phyloP scores from a whole-genome alignment of 306 rosid genomes.

The Trifolium fragiferum region DNA sequence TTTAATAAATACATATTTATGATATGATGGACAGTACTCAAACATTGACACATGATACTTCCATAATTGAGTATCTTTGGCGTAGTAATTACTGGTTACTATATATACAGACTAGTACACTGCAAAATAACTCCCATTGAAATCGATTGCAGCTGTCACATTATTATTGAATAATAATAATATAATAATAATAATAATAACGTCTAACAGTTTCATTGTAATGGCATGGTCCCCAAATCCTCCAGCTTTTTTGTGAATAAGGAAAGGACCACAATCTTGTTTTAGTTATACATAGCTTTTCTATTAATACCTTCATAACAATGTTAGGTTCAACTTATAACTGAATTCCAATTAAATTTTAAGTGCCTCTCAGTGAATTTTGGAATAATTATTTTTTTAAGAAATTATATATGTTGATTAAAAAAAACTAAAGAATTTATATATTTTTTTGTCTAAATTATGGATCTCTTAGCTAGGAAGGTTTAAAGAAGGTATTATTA shows the following conservation, averaged over 20 bases:
- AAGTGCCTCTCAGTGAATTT: too few species aligned
- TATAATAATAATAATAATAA: not conserved
- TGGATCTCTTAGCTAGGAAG: too few species aligned
- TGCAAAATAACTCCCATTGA: not conserved
- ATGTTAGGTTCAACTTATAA: not conserved
- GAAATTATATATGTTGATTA: too few species aligned
- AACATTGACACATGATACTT: too few species aligned
- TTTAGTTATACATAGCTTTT: slow-evolving; percentile 15
- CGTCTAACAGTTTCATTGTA: not conserved
- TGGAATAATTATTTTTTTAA: too few species aligned
- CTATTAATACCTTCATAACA: slow-evolving; percentile 13
- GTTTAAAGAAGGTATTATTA: too few species aligned
- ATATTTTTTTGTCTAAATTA: too few species aligned
- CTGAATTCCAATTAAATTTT: not conserved
- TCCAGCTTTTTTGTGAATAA: not conserved
- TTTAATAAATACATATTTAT: too few species aligned
- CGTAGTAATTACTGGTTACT: not conserved
- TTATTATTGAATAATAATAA: not conserved
- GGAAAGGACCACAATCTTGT: slow-evolving; percentile 18
- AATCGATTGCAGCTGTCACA: not conserved
- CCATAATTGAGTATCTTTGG: not conserved
- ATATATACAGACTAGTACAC: not conserved
- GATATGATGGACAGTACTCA: too few species aligned
- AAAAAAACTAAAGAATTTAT: too few species aligned
- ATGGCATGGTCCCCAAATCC: slow-evolving; percentile 12